Evolutionary conservation across 495 filamentous ascomycete genomes (phyloP).

Genomic region (Staphylotrichum longicolle): DNA sequence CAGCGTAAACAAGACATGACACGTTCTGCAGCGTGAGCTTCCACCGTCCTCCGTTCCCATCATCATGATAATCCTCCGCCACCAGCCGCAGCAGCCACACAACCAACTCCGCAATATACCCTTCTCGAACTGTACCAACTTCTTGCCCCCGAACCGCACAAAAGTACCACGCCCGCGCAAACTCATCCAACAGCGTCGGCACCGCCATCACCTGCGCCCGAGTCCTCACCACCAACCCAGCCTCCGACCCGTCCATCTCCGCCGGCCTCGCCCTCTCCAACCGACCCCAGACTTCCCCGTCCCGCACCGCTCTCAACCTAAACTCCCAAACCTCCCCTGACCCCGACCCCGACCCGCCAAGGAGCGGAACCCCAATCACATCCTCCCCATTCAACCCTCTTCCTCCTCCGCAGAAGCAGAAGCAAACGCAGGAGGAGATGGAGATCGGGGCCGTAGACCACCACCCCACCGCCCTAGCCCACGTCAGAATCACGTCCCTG

Average conservation of each 20-base stretch:
- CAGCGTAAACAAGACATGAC: not conserved
- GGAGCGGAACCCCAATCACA: not conserved
- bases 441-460: not conserved
- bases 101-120: not conserved
- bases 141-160: not conserved
- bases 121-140: not conserved
- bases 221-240: slow-evolving; percentile 13
- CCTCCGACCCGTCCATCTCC: not conserved
- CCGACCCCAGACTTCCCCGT: not conserved
- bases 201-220: slow-evolving; percentile 6
- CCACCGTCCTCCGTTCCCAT: not conserved
- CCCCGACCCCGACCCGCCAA: not conserved
- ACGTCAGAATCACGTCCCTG: slow-evolving; percentile 30
- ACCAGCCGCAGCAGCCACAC: slow-evolving; percentile 4
- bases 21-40: not conserved
- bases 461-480: slow-evolving; percentile 29
- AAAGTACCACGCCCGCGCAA: slow-evolving; percentile 13
- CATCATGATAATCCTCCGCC: not conserved
- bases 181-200: slow-evolving; percentile 14
- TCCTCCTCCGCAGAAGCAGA: not conserved
- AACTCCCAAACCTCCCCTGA: not conserved
- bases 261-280: not conserved
- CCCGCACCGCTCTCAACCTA: not conserved
- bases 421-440: not conserved
- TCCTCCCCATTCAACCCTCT: not conserved